Evolutionary conservation across 768 basidiomycete genomes (phyloP), one percentile per base, ranked within the genome.

Genomic region (Trametes maxima): DNA sequence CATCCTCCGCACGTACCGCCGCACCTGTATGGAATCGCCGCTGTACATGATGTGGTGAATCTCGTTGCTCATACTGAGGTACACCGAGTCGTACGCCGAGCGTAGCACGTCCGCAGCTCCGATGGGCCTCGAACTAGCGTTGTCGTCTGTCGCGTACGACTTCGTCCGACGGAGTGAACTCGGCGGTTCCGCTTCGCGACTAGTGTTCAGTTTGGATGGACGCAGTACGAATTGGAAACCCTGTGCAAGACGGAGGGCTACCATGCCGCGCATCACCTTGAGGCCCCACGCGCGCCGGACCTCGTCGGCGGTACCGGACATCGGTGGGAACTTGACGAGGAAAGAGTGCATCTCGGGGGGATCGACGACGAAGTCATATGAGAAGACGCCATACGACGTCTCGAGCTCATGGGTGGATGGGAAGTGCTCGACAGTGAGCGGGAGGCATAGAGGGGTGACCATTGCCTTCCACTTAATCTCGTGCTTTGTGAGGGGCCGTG

Each of bases 381-480:
- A 88, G 66, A 89, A 89, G 16, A 94, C 83, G 65, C 92, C 87
- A 70, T 89, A 95, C 13, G 86, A 82, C 3, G 83, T 81, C 61
- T 92, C 87, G 7, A 94, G 78, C 70, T 95, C 90, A 22, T 85
- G 77, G 19, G 79, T 79, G 11, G 86, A 82, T 0, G 96, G 95
- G 65, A 96, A 88, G 69, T 93, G 85, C 69, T 96, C 95, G 13
- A 91, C 89, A 0, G 95, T 95, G 52, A 98, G 80, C 6, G 96
- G 96, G 1, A 98, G 81, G 68, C 92, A 95, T 12, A 86, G 84
- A 0, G 95, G 95, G 0, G 91, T 89, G 52, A 88, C 82, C 70
- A 95, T 86, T 11, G 88, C 88, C 65, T 84, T 86, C 96, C 96
- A 98, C 72, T 98, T 97, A 73, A 95, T 82, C 46, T 95, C 88